phyloP scores from a whole-genome alignment of 139 green algal species.

The Chloropicon primus region DNA sequence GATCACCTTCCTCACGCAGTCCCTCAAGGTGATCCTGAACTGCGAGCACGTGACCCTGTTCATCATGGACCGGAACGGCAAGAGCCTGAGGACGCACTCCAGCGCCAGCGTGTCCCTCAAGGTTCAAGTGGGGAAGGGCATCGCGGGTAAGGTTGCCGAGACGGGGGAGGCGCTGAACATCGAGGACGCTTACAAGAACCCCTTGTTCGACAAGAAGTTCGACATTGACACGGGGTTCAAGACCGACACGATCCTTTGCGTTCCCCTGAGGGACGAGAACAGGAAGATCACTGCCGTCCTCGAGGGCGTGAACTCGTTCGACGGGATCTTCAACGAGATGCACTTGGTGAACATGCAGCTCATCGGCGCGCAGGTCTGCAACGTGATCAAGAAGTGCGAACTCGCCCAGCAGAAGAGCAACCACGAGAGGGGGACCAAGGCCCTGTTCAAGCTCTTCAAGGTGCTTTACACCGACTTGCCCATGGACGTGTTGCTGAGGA shows the following conservation, averaged over 20 bases:
- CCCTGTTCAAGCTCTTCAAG: background rate
- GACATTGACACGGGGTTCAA: conserved; percentile 36
- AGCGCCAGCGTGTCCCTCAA: background rate
- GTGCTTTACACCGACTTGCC: background rate
- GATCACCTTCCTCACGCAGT: background rate
- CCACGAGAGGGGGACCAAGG: background rate
- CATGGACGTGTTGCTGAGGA: background rate
- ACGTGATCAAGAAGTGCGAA: background rate
- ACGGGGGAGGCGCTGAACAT: conserved; percentile 44
- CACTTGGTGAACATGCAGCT: background rate
- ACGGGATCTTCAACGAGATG: background rate
- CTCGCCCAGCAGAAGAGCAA: background rate
- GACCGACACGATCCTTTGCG: conserved; percentile 44
- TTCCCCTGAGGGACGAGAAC: conserved; percentile 32
- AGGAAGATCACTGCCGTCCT: conserved; percentile 47
- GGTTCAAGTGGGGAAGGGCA: background rate
- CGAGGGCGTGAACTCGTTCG: conserved; percentile 22
- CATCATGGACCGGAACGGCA: background rate
- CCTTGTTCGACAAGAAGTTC: conserved; percentile 36
- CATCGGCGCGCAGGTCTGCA: background rate
- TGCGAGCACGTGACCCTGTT: background rate
- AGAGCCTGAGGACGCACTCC: background rate
- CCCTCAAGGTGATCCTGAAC: background rate
- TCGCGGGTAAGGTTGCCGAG: conserved; percentile 4
- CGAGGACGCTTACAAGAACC: conserved; percentile 35